These are phyloP conservation scores for Globisporangium spinosum DNA, from an alignment of 352 stramenopile species.

Conservation along the genomic window DNA sequence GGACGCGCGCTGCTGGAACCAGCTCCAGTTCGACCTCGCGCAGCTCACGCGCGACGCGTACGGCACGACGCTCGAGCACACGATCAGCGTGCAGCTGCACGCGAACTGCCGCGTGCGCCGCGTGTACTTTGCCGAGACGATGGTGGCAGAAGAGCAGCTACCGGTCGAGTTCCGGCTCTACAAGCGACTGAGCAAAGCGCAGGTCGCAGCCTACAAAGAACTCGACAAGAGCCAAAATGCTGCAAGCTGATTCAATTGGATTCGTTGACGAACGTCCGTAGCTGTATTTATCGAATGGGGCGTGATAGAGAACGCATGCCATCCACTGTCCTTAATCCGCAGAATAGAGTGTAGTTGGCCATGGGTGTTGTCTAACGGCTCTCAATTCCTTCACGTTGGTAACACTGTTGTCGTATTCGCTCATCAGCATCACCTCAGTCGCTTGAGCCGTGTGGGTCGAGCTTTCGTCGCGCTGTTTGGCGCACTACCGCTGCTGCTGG, in stretches of 20 bases:
- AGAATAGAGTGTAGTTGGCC: not conserved
- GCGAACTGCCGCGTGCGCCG: slow-evolving; percentile 53
- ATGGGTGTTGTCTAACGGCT: not conserved
- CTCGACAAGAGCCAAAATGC: slow-evolving; percentile 15
- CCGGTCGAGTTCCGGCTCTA: slow-evolving; percentile 54
- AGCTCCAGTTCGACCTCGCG: slow-evolving; percentile 49
- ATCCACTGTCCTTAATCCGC: not conserved
- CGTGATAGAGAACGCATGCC: not conserved
- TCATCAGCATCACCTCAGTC: slow-evolving; percentile 14
- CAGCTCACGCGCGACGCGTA: slow-evolving; percentile 42
- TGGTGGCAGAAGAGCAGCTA: slow-evolving; percentile 36
- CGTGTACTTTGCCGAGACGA: slow-evolving; percentile 50
- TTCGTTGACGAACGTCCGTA: not conserved
- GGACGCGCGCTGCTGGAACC: slow-evolving; percentile 46
- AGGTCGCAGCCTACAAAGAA: slow-evolving; percentile 22
- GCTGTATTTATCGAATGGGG: not conserved
- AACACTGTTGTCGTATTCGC: too few relatives aligned
- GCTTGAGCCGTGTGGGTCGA: slow-evolving; percentile 21
- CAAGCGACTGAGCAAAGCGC: slow-evolving; percentile 35
- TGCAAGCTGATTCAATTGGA: not conserved
- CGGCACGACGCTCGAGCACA: slow-evolving; percentile 35
- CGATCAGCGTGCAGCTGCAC: slow-evolving; percentile 47
- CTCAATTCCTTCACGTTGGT: not conserved
- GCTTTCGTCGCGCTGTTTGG: slow-evolving; percentile 13
- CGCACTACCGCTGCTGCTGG: not conserved